phyloP scores from a whole-genome alignment of 306 rosid species.

The Amphicarpaea edgeworthii region DNA sequence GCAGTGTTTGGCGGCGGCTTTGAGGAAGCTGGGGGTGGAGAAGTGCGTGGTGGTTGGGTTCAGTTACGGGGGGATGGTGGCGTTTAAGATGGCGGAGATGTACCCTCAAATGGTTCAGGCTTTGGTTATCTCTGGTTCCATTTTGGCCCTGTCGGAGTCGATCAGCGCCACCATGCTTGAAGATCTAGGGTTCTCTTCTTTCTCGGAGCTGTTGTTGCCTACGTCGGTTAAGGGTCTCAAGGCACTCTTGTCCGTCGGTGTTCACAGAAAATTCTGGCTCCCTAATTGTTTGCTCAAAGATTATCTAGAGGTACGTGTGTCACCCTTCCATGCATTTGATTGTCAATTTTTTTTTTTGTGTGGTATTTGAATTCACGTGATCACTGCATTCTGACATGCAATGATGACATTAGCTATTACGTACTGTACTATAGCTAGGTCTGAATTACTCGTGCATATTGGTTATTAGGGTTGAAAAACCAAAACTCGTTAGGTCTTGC shows the following conservation, averaged over 20 bases:
- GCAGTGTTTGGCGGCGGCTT: constrained; percentile 66
- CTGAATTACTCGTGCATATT: too few species aligned
- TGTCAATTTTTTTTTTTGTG: too few species aligned
- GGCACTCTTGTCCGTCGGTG: constrained; percentile 70
- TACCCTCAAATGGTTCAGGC: constrained; percentile 63
- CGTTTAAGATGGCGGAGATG: constrained; percentile 73
- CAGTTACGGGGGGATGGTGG: constrained; percentile 92
- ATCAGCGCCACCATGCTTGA: constrained; percentile 49
- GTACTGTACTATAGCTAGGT: too few species aligned
- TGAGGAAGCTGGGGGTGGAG: constrained; percentile 82
- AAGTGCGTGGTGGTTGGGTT: constrained; percentile 73
- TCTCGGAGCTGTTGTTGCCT: constrained; percentile 80
- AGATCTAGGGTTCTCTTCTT: constrained; percentile 70
- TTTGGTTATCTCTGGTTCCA: constrained; percentile 72
- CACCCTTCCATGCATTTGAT: too few species aligned
- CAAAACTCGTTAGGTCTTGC: too few species aligned
- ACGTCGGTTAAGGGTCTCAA: constrained; percentile 75
- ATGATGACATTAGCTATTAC: too few species aligned
- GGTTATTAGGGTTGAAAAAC: too few species aligned
- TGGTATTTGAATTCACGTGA: too few species aligned
- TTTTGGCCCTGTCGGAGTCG: constrained; percentile 73
- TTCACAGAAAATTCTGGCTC: constrained; percentile 72
- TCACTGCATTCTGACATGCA: too few species aligned
- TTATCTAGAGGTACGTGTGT: constrained; percentile 74
- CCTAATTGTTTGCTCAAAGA: constrained; percentile 77